phyloP scores from a whole-genome alignment of 1,139 yeast species.

The Suhomyces bokatorum region DNA sequence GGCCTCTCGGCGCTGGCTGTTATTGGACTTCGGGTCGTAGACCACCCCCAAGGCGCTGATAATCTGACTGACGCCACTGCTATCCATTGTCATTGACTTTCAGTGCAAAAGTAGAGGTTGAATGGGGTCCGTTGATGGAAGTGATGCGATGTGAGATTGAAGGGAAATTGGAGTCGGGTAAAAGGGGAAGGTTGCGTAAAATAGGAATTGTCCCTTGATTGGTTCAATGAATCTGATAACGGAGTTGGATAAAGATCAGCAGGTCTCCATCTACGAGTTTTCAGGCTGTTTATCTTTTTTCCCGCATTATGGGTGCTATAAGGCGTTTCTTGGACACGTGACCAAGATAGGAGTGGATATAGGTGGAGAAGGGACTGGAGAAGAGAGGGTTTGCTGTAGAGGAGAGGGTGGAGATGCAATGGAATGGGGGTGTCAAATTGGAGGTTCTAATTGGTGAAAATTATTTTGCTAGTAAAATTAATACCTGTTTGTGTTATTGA shows the following conservation, averaged over 20 bases:
- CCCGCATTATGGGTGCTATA: slow-evolving; percentile 9
- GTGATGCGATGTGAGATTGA: not conserved
- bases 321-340: slow-evolving; percentile 11
- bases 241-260: not conserved
- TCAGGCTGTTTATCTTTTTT: slow-evolving; percentile 13
- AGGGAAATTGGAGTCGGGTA: not conserved
- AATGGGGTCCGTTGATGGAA: not conserved
- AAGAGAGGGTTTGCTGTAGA: too few species aligned
- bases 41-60: slow-evolving; percentile 76
- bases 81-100: slow-evolving; percentile 52
- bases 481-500: too few species aligned
- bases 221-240: slow-evolving; percentile 1
- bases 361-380: too few species aligned
- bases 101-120: not conserved
- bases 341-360: not conserved
- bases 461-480: too few species aligned
- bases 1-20: slow-evolving; percentile 64
- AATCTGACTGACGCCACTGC: slow-evolving; percentile 65
- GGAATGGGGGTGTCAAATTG: too few species aligned
- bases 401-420: too few species aligned
- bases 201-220: not conserved
- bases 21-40: slow-evolving; percentile 70
- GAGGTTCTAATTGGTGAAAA: too few species aligned
- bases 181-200: not conserved
- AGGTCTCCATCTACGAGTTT: slow-evolving; percentile 6